Evolutionary conservation across 352 stramenopile species (phyloP).

Genomic region (Phytophthora brassicae): DNA sequence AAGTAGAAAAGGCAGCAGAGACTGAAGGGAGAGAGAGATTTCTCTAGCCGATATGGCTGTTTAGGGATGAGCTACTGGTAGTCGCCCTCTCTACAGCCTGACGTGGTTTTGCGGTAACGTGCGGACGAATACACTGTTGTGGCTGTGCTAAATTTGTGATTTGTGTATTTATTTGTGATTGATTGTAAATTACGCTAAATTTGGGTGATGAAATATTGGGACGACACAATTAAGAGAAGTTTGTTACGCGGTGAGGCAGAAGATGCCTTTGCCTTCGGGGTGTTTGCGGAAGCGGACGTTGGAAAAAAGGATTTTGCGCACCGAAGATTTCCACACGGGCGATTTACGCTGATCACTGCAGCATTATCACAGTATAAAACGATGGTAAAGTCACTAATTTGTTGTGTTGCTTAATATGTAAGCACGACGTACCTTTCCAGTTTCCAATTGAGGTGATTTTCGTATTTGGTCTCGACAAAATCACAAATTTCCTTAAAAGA

Average conservation of each 20-base stretch:
- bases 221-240: no score
- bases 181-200: conserved; percentile 16
- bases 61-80: no score
- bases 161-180: no score
- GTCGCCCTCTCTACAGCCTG: conserved; percentile 8
- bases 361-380: conserved; percentile 17
- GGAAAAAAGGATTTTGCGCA: conserved; percentile 89
- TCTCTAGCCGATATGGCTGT: no score
- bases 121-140: conserved; percentile 23
- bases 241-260: conserved; percentile 71
- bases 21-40: conserved; percentile 10
- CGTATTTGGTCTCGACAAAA: conserved; percentile 86
- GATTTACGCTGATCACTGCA: conserved; percentile 81
- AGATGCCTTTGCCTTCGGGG: conserved; percentile 67
- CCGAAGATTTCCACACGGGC: conserved; percentile 88
- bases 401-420: not conserved
- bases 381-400: no score
- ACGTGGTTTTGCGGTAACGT: conserved; percentile 17
- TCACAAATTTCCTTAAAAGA: conserved; percentile 91
- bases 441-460: conserved; percentile 90
- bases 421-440: conserved; percentile 62
- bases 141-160: conserved; percentile 5
- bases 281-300: conserved; percentile 86
- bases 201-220: not conserved
- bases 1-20: conserved; percentile 22